Conservation (phyloP, 768 basidiomycete species). For the Lentinula edodes region DNA sequence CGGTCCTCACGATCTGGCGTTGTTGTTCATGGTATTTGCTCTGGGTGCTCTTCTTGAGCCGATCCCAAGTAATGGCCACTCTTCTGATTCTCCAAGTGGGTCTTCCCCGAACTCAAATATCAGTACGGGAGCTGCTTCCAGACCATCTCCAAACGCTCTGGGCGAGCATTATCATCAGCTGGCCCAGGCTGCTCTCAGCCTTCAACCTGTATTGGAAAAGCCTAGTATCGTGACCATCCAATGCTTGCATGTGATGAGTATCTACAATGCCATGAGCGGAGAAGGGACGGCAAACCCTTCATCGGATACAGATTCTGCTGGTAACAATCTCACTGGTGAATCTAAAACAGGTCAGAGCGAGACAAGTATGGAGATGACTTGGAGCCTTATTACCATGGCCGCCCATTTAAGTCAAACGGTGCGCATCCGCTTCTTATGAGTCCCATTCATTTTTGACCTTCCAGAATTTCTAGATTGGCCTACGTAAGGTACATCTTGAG, state of each 20-base stretch:
- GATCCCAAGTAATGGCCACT: conserved; percentile 13
- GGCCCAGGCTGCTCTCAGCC: conserved; percentile 55
- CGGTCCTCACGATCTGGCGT: conserved; percentile 42
- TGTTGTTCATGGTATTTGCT: conserved; percentile 47
- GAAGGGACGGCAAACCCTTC: conserved; percentile 1
- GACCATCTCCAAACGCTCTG: conserved; percentile 21
- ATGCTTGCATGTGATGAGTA: conserved; percentile 59
- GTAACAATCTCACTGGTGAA: background rate
- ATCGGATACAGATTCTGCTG: background rate
- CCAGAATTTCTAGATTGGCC: conserved; percentile 42
- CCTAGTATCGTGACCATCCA: conserved; percentile 70
- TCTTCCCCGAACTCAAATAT: background rate
- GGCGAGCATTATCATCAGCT: conserved; percentile 67
- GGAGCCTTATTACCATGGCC: conserved; percentile 61
- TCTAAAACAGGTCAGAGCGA: conserved; percentile 47
- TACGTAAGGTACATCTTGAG: conserved; percentile 23
- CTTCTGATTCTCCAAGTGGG: background rate
- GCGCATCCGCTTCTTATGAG: conserved; percentile 18
- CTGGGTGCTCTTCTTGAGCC: conserved; percentile 43
- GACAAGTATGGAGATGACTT: conserved; percentile 69
- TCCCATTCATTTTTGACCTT: background rate
- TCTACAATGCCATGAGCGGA: conserved; percentile 67
- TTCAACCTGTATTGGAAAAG: conserved; percentile 67
- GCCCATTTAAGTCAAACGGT: conserved; percentile 63
- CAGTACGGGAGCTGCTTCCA: background rate